Percentiles rank a stretch among this genome's conserved stretches.
Evolutionary conservation across 495 filamentous ascomycete species (phyloP).

Genomic region (Hypoxylon trugodes): DNA sequence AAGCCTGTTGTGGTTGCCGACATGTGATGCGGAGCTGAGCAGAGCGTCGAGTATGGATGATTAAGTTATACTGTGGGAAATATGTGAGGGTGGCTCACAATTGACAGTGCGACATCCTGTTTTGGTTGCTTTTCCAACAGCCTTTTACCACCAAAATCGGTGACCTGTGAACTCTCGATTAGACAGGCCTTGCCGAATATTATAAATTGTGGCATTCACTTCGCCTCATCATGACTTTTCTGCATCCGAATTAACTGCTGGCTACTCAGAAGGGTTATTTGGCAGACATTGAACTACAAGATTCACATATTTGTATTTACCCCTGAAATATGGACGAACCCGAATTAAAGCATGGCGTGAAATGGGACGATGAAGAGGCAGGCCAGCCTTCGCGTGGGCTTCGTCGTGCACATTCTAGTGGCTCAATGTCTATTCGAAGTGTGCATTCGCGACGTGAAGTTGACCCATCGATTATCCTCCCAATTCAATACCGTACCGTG

Average conservation of each 20-base stretch:
- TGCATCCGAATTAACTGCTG: background rate
- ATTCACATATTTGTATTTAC: conserved; percentile 2
- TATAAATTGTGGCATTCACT: conserved; percentile 1
- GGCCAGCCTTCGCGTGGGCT: conserved; percentile 25
- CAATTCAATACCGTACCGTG: conserved; percentile 64
- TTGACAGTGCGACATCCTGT: conserved; percentile 40
- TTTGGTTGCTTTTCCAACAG: background rate
- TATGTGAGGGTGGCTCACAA: conserved; percentile 2
- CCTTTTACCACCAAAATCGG: conserved; percentile 1
- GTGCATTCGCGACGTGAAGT: conserved; percentile 47
- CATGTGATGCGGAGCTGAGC: conserved; percentile 28
- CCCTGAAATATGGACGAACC: conserved; percentile 31
- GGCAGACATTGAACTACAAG: background rate
- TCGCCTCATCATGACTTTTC: background rate
- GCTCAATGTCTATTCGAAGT: conserved; percentile 52
- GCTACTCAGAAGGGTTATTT: background rate
- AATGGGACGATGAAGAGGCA: conserved; percentile 47
- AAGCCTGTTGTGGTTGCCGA: background rate
- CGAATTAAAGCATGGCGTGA: conserved; percentile 41
- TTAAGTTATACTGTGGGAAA: conserved; percentile 27
- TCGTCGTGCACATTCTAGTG: conserved; percentile 42
- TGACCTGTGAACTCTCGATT: background rate
- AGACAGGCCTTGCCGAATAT: background rate
- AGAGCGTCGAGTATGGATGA: conserved; percentile 28
- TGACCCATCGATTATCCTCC: conserved; percentile 58